Evolutionary conservation across 139 green algal species (phyloP), one percentile per base, ranked within the genome.

Genomic region (Chlorella sorokiniana): DNA sequence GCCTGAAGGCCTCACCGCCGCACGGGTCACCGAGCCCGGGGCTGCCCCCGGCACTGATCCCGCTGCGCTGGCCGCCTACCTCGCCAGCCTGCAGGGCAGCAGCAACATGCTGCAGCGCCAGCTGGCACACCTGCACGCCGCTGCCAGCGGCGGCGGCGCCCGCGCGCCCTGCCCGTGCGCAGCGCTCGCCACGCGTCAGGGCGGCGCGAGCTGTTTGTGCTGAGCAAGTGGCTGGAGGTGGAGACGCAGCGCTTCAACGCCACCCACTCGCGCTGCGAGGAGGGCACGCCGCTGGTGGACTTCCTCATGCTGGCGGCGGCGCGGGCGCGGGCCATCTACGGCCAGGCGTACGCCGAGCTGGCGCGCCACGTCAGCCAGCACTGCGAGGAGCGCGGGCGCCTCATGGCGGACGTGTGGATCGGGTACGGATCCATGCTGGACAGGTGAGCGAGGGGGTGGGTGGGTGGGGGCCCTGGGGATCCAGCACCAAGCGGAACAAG

Each of bases 241-340:
- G 74, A 81, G 75, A 81, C 75, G 40, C 41, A 61, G 59, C 75
- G 75, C 59, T 81, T 81, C 75, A 81, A 81, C n/a, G 75, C 40
- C 40, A 81, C 41, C 18, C 71, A 69, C n/a, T 29, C 59, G 18
- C 59, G 59, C 59, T 72, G 71, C 18, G 75, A 81, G 18, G 59
- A 70, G 40, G 59, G 59, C 59, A 81, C 75, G 25, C 75, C 75
- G n/a, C 75, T 81, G 40, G 75, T 81, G 5, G 75, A 81, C 40
- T 81, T 81, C 3, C 59, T 81, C n/a, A n/a, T 81, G 75, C 75
- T 81, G 40, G 75, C 75, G 3, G 59, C 75, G 22, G 9, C 75
- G 59, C 71, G 44, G 59, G 75, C 75, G 27, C 54, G 59, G 59
- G 40, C 59, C 18, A 70, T 81, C 29, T 81, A 81, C 75, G 44